These are phyloP conservation scores for Myxozyma geophila DNA, from an alignment of 805 yeast genomes.

Conservation along the genomic window DNA sequence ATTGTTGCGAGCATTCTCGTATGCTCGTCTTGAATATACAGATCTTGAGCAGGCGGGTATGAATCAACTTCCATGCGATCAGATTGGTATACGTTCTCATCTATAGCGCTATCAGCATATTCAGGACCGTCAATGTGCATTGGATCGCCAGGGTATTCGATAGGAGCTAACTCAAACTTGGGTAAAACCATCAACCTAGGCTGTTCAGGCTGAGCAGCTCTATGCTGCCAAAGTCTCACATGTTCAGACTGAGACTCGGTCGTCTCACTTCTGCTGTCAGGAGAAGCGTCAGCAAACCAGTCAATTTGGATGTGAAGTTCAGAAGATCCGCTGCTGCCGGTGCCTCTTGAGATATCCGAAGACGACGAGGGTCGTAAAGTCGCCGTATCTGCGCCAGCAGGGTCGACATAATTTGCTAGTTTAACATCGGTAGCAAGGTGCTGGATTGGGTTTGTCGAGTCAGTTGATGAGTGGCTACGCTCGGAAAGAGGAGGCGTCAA, in stretches of 20 bases:
- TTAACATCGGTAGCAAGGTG: background rate
- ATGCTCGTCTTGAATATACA: background rate
- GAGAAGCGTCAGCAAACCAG: background rate
- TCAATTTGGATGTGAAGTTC: background rate
- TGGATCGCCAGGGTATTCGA: background rate
- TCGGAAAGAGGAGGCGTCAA: too few relatives aligned
- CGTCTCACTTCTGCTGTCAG: background rate
- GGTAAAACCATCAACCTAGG: background rate
- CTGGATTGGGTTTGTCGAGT: background rate
- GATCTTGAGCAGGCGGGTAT: background rate
- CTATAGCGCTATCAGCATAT: background rate
- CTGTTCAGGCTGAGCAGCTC: too few relatives aligned
- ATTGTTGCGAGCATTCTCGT: slow-evolving; percentile 1
- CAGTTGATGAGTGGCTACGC: too few relatives aligned
- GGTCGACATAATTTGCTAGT: background rate
- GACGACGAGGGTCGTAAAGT: background rate
- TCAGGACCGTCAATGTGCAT: background rate
- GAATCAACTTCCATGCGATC: slow-evolving; percentile 7
- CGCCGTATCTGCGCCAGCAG: background rate
- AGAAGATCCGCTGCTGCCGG: background rate
- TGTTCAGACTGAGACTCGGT: background rate
- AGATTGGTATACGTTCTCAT: background rate
- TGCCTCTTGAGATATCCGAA: background rate
- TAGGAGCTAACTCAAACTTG: background rate
- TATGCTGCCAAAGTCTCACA: too few relatives aligned